These are phyloP conservation scores for Piper longum DNA, from an alignment of 164 flowering plant species.

Conservation along the genomic window DNA sequence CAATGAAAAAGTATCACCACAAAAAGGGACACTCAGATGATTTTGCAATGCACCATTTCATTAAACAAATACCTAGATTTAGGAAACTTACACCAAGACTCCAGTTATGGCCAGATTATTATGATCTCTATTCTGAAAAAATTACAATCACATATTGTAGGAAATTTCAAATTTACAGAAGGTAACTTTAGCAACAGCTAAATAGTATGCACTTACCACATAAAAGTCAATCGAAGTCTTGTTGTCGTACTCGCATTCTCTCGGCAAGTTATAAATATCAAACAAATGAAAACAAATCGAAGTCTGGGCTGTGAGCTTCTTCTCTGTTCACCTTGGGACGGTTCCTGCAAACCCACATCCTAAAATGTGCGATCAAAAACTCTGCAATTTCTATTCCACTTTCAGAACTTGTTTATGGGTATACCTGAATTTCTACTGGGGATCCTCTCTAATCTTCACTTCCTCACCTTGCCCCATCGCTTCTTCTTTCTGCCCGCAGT, in stretches of 20 bases:
- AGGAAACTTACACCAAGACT: constrained; percentile 61
- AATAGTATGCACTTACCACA: constrained; percentile 30
- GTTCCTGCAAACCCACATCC: neutral
- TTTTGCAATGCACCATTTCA: too few relatives aligned
- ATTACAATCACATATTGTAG: neutral
- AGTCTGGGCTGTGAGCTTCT: constrained; percentile 57
- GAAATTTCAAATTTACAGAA: constrained; percentile 2
- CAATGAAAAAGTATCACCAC: neutral
- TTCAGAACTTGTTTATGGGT: too few relatives aligned
- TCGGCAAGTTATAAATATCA: too few relatives aligned
- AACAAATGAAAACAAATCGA: too few relatives aligned
- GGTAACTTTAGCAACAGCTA: too few relatives aligned
- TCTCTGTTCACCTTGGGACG: constrained; percentile 64
- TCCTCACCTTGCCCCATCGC: constrained; percentile 47
- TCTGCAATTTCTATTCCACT: too few relatives aligned
- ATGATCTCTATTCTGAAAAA: constrained; percentile 50
- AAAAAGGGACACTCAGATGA: neutral
- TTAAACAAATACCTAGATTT: neutral
- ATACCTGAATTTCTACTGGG: constrained; percentile 41
- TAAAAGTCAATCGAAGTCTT: constrained; percentile 71
- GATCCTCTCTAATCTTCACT: constrained; percentile 25
- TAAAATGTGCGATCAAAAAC: neutral
- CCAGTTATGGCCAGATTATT: constrained; percentile 44
- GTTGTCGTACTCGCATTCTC: constrained; percentile 89
- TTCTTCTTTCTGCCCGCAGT: neutral